Conservation (phyloP, 352 stramenopile genomes). For the Chrysophaeum taylorii region DNA sequence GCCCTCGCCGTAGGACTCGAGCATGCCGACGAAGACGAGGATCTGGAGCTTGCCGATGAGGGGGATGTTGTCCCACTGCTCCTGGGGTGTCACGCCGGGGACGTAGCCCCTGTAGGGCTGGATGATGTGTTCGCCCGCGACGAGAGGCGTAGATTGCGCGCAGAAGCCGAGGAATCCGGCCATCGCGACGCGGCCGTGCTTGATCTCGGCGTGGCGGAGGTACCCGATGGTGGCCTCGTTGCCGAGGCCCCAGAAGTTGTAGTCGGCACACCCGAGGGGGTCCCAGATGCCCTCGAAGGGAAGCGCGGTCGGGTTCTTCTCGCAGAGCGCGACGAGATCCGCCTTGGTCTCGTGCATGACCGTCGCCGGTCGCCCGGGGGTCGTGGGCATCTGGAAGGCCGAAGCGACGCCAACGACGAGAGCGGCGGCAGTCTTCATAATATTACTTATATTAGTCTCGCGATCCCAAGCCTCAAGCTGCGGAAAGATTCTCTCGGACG, state of each 20-base stretch:
- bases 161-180: constrained; percentile 22
- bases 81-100: constrained; percentile 8
- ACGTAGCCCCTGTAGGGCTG: constrained; percentile 14
- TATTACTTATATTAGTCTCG: too few relatives aligned
- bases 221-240: constrained; percentile 43
- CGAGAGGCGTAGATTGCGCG: background rate
- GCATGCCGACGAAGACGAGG: constrained; percentile 16
- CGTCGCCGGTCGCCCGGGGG: too few relatives aligned
- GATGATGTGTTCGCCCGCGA: constrained; percentile 4
- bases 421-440: too few relatives aligned
- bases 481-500: too few relatives aligned
- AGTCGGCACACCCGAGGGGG: constrained; percentile 41
- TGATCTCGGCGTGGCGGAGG: constrained; percentile 42
- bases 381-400: too few relatives aligned
- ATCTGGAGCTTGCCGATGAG: constrained; percentile 19
- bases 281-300: constrained; percentile 32
- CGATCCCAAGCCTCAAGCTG: too few relatives aligned
- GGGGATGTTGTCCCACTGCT: constrained; percentile 22
- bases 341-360: too few relatives aligned
- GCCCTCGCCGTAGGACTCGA: constrained; percentile 18
- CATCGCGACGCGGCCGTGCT: constrained; percentile 22
- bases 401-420: too few relatives aligned
- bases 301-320: constrained; percentile 38
- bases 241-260: constrained; percentile 38
- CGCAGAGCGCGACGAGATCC: constrained; percentile 39